Evolutionary conservation across 2,329 filamentous ascomycete species (phyloP).

Genomic region (Thermomyces lanuginosus): DNA sequence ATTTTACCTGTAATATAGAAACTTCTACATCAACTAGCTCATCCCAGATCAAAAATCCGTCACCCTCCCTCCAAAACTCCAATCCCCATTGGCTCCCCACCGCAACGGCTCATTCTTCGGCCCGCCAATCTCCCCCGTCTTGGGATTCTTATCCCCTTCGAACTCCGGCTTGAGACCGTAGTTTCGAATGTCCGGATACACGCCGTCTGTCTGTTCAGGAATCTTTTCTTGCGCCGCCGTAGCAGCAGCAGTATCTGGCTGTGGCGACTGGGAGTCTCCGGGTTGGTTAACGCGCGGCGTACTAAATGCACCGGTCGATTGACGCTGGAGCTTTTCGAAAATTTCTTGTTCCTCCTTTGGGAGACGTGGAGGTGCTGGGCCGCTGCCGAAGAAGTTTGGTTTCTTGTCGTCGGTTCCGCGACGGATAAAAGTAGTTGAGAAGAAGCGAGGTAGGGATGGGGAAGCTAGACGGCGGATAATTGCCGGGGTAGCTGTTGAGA

Average conservation of each 20-base stretch:
- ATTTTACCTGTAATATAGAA: neutral
- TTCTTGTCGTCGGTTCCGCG: conserved; percentile 14
- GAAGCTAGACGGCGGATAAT: conserved; percentile 1
- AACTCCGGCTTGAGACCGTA: conserved; percentile 79
- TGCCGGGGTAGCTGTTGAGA: too few species aligned
- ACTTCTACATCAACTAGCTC: conserved; percentile 1
- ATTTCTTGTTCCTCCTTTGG: conserved; percentile 78
- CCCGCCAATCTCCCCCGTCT: conserved; percentile 87
- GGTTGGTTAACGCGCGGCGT: conserved; percentile 43
- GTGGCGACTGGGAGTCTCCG: conserved; percentile 17
- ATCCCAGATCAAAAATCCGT: conserved; percentile 56
- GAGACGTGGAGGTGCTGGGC: conserved; percentile 67
- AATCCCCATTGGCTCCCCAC: conserved; percentile 64
- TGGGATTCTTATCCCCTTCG: conserved; percentile 77
- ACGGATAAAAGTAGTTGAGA: conserved; percentile 14
- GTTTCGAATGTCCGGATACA: conserved; percentile 56
- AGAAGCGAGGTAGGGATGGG: conserved; percentile 4
- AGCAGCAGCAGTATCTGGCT: conserved; percentile 4
- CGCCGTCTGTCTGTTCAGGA: conserved; percentile 44
- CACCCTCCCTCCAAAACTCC: conserved; percentile 88
- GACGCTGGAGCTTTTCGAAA: conserved; percentile 70
- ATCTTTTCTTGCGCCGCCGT: conserved; percentile 30
- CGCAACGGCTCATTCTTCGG: conserved; percentile 92
- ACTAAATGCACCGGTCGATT: conserved; percentile 60
- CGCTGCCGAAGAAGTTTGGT: conserved; percentile 19